Conservation (phyloP, 495 filamentous ascomycete species). For the Stereocaulon alpinum region DNA sequence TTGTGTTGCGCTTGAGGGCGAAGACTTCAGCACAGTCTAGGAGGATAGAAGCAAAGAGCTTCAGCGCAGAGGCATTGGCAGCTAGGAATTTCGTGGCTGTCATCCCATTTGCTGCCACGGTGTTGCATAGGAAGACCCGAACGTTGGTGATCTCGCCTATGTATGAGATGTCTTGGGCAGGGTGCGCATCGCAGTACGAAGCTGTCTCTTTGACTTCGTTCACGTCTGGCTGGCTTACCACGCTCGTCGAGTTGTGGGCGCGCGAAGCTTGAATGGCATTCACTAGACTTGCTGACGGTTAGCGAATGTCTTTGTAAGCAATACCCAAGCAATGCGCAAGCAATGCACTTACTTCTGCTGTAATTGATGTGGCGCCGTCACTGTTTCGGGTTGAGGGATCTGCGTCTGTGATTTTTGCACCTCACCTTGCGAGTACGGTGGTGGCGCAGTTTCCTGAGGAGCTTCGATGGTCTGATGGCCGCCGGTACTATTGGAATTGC, state of each 20-base stretch:
- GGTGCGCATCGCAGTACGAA: conserved; percentile 78
- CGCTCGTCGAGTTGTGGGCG: conserved; percentile 57
- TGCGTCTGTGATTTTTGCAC: conserved; percentile 24
- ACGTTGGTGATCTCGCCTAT: conserved; percentile 60
- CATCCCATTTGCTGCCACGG: conserved; percentile 26
- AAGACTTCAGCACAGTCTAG: conserved; percentile 62
- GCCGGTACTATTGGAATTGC: neutral
- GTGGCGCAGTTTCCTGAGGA: conserved; percentile 31
- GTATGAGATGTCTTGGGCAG: conserved; percentile 69
- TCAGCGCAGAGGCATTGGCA: conserved; percentile 51
- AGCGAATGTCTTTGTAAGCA: neutral
- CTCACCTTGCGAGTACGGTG: conserved; percentile 36
- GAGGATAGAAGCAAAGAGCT: conserved; percentile 60
- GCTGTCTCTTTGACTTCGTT: conserved; percentile 71
- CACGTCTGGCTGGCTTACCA: conserved; percentile 62
- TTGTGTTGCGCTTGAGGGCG: conserved; percentile 48
- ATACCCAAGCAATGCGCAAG: neutral
- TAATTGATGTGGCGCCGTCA: conserved; percentile 41
- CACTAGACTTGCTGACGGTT: conserved; percentile 50
- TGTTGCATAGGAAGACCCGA: conserved; percentile 58
- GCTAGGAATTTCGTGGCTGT: conserved; percentile 47
- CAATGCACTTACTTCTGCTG: conserved; percentile 29
- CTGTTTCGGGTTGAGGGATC: conserved; percentile 29
- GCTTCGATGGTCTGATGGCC: conserved; percentile 1
- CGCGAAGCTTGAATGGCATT: conserved; percentile 76